Percentiles rank a stretch among this genome's conserved stretches.
These are phyloP conservation scores for Chloromonas sp. DNA, from an alignment of 163 green algal genomes.

Conservation along the genomic window DNA sequence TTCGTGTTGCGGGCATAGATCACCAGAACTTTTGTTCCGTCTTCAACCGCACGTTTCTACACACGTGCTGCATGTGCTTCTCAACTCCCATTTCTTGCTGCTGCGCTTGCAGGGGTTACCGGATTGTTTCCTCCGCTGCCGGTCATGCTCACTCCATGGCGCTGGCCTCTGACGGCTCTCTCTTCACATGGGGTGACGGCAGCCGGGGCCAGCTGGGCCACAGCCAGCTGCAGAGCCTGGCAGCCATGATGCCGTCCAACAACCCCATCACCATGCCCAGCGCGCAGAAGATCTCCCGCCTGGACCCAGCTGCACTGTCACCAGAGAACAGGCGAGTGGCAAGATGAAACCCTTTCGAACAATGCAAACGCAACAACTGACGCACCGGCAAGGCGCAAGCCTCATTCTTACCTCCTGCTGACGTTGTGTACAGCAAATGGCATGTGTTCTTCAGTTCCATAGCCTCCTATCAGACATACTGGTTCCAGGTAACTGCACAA, in stretches of 20 bases:
- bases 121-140: constrained; percentile 65
- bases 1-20: no score
- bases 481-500: background rate
- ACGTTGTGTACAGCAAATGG: background rate
- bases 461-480: background rate
- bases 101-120: constrained; percentile 24
- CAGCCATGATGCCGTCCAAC: constrained; percentile 20
- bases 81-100: background rate
- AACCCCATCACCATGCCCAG: constrained; percentile 22
- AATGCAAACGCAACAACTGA: background rate
- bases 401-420: background rate
- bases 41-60: no score
- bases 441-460: background rate
- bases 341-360: background rate
- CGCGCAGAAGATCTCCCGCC: constrained; percentile 44
- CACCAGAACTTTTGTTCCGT: no score
- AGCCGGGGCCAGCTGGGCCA: constrained; percentile 68
- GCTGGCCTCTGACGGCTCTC: constrained; percentile 64
- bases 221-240: constrained; percentile 13
- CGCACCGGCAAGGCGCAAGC: no score
- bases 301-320: constrained; percentile 39
- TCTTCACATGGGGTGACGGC: constrained; percentile 75
- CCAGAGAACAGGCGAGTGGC: constrained; percentile 25
- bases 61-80: background rate
- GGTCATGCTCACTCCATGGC: constrained; percentile 67